These are phyloP conservation scores for Mortierella sp. DNA, from an alignment of 371 early-diverging fungal genomes.

Conservation along the genomic window DNA sequence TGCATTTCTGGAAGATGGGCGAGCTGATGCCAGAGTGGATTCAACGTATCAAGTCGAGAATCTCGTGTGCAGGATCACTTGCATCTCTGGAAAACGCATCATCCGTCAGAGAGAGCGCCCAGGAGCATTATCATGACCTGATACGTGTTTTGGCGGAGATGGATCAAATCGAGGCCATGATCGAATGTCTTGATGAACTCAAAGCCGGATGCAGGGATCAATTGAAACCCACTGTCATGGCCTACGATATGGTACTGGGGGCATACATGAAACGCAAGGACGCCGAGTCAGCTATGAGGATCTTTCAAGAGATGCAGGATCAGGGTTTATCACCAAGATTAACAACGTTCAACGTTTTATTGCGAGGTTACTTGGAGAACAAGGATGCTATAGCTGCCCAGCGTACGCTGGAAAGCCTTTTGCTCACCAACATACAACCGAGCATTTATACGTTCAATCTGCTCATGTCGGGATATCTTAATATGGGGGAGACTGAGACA, in stretches of 20 bases:
- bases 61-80: not conserved
- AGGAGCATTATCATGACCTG: conserved; percentile 45
- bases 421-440: conserved; percentile 51
- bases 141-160: conserved; percentile 29
- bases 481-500: conserved; percentile 41
- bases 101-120: conserved; percentile 9
- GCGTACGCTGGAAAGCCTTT: conserved; percentile 30
- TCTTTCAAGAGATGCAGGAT: conserved; percentile 43
- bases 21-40: conserved; percentile 28
- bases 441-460: conserved; percentile 57
- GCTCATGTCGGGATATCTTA: conserved; percentile 52
- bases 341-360: conserved; percentile 46
- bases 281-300: conserved; percentile 17
- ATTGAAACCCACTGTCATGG: conserved; percentile 38
- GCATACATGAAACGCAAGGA: conserved; percentile 20
- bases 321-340: conserved; percentile 21
- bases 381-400: conserved; percentile 35
- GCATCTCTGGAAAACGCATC: not conserved
- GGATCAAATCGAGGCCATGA: conserved; percentile 26
- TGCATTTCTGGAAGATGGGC: conserved; percentile 39
- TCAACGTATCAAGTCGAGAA: conserved; percentile 23
- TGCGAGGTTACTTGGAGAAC: conserved; percentile 35
- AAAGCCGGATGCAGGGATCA: conserved; percentile 21
- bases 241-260: conserved; percentile 32
- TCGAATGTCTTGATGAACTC: conserved; percentile 40